phyloP scores from a whole-genome alignment of 768 basidiomycete genomes.

The Gymnopilus junonius region DNA sequence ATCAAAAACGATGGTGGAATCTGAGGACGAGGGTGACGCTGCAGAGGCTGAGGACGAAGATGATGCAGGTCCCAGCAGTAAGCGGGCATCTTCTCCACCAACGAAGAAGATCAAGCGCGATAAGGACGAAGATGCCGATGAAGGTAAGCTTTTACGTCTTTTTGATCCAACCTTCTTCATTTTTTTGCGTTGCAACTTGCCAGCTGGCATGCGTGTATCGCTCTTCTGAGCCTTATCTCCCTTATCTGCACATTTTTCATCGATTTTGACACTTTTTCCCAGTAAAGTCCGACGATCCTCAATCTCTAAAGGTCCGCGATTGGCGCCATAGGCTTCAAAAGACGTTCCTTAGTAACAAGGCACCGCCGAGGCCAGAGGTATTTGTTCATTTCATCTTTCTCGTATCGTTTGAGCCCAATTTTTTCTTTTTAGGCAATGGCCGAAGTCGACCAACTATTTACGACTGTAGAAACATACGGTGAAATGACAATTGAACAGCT shows the following conservation, averaged over 20 bases:
- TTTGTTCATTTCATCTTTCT: slow-evolving; percentile 20
- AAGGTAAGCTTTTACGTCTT: slow-evolving; percentile 48
- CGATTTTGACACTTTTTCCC: slow-evolving; percentile 1
- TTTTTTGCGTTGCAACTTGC: neutral
- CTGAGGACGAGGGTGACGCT: slow-evolving; percentile 61
- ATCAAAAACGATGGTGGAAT: slow-evolving; percentile 63
- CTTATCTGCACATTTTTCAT: neutral
- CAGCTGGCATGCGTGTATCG: neutral
- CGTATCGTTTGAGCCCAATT: slow-evolving; percentile 5
- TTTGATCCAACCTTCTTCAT: neutral
- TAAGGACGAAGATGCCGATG: slow-evolving; percentile 67
- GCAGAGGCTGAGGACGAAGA: slow-evolving; percentile 51
- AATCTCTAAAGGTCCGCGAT: slow-evolving; percentile 72
- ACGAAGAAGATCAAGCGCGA: slow-evolving; percentile 65
- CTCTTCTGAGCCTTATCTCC: neutral
- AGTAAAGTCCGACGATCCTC: slow-evolving; percentile 70
- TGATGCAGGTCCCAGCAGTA: slow-evolving; percentile 56
- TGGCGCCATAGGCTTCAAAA: slow-evolving; percentile 95
- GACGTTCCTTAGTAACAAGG: slow-evolving; percentile 74
- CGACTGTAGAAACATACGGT: slow-evolving; percentile 75
- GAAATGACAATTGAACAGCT: slow-evolving; percentile 81
- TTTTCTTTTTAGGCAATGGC: slow-evolving; percentile 69
- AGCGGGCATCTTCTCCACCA: slow-evolving; percentile 62
- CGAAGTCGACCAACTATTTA: slow-evolving; percentile 70
- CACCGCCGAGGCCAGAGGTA: slow-evolving; percentile 68